These are phyloP conservation scores for Xylaria flabelliformis DNA, from an alignment of 495 filamentous ascomycete genomes.

Conservation along the genomic window DNA sequence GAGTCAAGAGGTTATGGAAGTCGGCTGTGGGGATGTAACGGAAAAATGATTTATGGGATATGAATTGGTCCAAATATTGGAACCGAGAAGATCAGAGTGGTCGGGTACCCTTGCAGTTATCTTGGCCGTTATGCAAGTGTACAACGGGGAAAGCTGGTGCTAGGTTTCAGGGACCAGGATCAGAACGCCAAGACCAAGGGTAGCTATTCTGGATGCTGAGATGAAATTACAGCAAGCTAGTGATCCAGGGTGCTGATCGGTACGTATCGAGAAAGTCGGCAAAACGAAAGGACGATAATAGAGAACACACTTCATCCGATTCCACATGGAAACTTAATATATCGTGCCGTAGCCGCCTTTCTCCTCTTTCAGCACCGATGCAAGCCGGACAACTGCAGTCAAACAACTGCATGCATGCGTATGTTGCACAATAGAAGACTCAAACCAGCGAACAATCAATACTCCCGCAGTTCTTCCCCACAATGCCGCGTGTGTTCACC, in stretches of 20 bases:
- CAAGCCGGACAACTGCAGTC: slow-evolving; percentile 15
- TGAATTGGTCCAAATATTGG: slow-evolving; percentile 37
- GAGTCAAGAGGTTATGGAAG: slow-evolving; percentile 23
- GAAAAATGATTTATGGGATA: slow-evolving; percentile 40
- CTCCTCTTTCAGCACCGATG: slow-evolving; percentile 22
- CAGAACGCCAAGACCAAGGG: slow-evolving; percentile 21
- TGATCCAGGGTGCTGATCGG: slow-evolving; percentile 12
- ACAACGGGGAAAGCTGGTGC: slow-evolving; percentile 26
- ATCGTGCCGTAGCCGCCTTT: slow-evolving; percentile 6
- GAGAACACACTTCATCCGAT: neutral
- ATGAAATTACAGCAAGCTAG: slow-evolving; percentile 12
- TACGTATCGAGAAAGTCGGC: neutral
- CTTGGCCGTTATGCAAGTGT: slow-evolving; percentile 41
- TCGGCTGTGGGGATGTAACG: slow-evolving; percentile 38
- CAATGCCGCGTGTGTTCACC: slow-evolving; percentile 4
- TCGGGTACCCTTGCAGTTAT: slow-evolving; percentile 37
- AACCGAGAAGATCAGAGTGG: slow-evolving; percentile 39
- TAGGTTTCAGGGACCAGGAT: slow-evolving; percentile 7
- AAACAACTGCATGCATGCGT: slow-evolving; percentile 21
- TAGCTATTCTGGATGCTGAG: slow-evolving; percentile 15
- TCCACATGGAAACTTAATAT: slow-evolving; percentile 5
- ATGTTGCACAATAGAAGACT: slow-evolving; percentile 5
- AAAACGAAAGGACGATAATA: slow-evolving; percentile 2
- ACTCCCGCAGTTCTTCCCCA: slow-evolving; percentile 6
- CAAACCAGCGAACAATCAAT: neutral